Evolutionary conservation across 148 eudicot species (phyloP).

Genomic region (Rhododendron ferrugineum): DNA sequence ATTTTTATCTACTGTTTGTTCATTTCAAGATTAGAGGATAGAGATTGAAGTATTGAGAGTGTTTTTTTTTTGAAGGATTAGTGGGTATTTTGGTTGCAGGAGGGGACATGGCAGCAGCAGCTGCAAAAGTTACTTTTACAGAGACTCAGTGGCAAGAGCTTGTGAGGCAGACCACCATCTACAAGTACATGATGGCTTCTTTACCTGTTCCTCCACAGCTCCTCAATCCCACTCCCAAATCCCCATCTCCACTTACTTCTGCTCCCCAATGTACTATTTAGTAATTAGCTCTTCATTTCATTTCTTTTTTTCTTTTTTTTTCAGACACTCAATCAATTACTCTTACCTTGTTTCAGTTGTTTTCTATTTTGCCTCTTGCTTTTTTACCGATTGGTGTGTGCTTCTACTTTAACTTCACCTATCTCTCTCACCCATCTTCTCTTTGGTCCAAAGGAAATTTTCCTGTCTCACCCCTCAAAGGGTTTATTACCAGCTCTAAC

Average conservation of each 20-base stretch:
- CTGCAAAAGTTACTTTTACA: conserved; percentile 41
- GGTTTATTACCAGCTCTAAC: not conserved
- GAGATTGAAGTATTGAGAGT: not conserved
- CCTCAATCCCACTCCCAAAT: conserved; percentile 31
- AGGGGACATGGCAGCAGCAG: conserved; percentile 12
- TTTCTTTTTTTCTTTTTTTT: not conserved
- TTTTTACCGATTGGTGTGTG: not conserved
- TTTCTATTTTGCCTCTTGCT: not conserved
- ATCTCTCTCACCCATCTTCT: not conserved
- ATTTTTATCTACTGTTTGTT: not conserved
- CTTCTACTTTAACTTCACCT: not conserved
- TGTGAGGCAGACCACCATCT: conserved; percentile 65
- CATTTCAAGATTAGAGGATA: not conserved
- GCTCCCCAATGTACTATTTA: conserved; percentile 22
- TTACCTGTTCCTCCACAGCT: conserved; percentile 70
- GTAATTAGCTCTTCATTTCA: conserved; percentile 10
- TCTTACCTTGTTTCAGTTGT: not conserved
- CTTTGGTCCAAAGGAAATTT: not conserved
- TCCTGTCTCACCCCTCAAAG: not conserved
- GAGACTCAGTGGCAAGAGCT: conserved; percentile 65
- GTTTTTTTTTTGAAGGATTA: not conserved
- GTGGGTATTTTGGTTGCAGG: conserved; percentile 13
- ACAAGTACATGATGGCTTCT: conserved; percentile 68
- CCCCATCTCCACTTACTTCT: conserved; percentile 13
- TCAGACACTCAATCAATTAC: not conserved